These are phyloP conservation scores for Phialophora chinensis DNA, from an alignment of 2,329 filamentous ascomycete genomes.

Conservation along the genomic window DNA sequence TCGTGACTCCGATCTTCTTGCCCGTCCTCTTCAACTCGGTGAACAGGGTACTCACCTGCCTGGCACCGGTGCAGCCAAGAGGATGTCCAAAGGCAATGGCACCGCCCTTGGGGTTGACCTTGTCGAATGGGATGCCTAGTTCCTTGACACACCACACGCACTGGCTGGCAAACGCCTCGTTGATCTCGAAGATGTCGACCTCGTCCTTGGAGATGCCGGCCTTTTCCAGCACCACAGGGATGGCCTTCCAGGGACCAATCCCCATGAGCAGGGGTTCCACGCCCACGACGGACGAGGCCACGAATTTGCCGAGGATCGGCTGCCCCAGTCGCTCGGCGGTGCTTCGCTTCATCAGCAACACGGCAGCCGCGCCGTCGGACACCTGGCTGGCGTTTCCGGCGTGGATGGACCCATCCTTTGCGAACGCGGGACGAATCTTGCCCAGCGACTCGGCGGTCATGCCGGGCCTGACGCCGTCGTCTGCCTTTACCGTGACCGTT, in stretches of 20 bases:
- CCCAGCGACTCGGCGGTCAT: constrained; percentile 86
- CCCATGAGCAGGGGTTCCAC: constrained; percentile 96
- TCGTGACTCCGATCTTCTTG: constrained; percentile 86
- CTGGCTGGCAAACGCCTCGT: constrained; percentile 97
- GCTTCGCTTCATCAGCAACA: constrained; percentile 92
- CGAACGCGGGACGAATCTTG: constrained; percentile 90
- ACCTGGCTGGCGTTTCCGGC: constrained; percentile 96
- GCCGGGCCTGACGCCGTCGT: constrained; percentile 84
- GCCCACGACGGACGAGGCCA: constrained; percentile 82
- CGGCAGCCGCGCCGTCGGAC: constrained; percentile 92
- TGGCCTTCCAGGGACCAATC: constrained; percentile 92
- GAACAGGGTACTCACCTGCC: constrained; percentile 89
- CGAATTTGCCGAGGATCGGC: constrained; percentile 89
- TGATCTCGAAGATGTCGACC: constrained; percentile 98
- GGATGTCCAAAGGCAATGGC: constrained; percentile 97
- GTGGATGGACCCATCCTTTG: constrained; percentile 91
- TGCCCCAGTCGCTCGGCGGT: constrained; percentile 89
- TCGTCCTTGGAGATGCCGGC: constrained; percentile 86
- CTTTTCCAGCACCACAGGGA: constrained; percentile 87
- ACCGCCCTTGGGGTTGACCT: constrained; percentile 97
- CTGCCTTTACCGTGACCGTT: constrained; percentile 79
- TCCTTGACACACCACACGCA: constrained; percentile 92
- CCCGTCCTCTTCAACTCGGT: constrained; percentile 86
- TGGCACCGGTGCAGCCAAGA: constrained; percentile 84
- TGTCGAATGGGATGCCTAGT: constrained; percentile 78